A percentile compares a stretch with the other conserved stretches of the same genome.
phyloP scores from a whole-genome alignment of 768 basidiomycete genomes.

The Boletus sp. region DNA sequence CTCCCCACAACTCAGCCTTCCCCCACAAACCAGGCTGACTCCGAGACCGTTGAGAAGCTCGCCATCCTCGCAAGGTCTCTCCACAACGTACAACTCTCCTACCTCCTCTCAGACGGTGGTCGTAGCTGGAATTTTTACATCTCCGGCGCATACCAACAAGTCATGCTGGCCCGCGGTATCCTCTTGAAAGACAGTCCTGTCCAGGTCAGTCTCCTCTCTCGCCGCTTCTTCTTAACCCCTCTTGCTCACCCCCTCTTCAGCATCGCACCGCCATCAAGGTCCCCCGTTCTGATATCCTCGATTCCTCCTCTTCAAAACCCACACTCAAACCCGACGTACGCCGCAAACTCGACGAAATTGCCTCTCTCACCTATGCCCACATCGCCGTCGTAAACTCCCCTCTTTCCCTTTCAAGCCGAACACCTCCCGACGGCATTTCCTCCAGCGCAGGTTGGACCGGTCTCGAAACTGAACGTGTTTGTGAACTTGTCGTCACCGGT shows the following conservation, averaged over 20 bases:
- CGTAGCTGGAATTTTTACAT: slow-evolving; percentile 86
- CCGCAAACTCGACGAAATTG: slow-evolving; percentile 88
- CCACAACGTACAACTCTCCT: slow-evolving; percentile 83
- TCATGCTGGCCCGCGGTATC: slow-evolving; percentile 85
- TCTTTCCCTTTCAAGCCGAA: slow-evolving; percentile 67
- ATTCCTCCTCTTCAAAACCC: slow-evolving; percentile 75
- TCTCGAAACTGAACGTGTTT: slow-evolving; percentile 90
- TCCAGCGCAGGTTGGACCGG: slow-evolving; percentile 82
- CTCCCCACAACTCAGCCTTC: slow-evolving; percentile 36
- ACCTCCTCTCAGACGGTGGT: slow-evolving; percentile 62
- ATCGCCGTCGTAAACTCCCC: slow-evolving; percentile 92
- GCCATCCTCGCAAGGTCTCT: slow-evolving; percentile 74
- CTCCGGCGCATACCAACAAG: slow-evolving; percentile 88
- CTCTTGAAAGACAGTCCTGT: slow-evolving; percentile 87
- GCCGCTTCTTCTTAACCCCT: slow-evolving; percentile 1
- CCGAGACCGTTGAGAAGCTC: slow-evolving; percentile 77
- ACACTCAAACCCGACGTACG: slow-evolving; percentile 79
- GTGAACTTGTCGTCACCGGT: slow-evolving; percentile 90
- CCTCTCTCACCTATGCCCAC: slow-evolving; percentile 86
- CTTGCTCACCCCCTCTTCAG: slow-evolving; percentile 37
- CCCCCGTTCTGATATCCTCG: slow-evolving; percentile 89
- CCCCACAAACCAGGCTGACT: slow-evolving; percentile 43
- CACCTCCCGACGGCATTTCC: slow-evolving; percentile 73
- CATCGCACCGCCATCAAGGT: slow-evolving; percentile 87
- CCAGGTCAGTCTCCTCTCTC: slow-evolving; percentile 47